Percentiles rank a stretch among this genome's conserved stretches.
Conservation (phyloP, 495 filamentous ascomycete species). For the Annulohypoxylon nitens region DNA sequence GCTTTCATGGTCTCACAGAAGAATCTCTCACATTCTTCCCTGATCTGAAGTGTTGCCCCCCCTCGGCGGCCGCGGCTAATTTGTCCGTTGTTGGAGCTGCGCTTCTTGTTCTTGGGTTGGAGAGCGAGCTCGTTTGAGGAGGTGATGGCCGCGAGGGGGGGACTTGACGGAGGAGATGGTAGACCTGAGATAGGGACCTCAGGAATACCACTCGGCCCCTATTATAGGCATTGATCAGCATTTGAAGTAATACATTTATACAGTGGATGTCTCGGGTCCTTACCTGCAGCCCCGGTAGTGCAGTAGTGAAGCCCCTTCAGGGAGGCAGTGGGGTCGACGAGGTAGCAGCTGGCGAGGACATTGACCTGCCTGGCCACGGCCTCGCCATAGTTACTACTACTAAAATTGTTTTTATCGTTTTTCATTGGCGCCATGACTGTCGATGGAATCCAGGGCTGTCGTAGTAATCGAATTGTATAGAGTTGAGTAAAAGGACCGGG, state of each 20-base stretch:
- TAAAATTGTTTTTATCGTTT: conserved; percentile 74
- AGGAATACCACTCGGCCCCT: conserved; percentile 97
- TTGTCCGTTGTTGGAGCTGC: conserved; percentile 52
- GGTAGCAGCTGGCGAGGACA: conserved; percentile 89
- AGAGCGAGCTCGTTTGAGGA: conserved; percentile 71
- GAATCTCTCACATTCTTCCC: conserved; percentile 99
- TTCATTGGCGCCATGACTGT: conserved; percentile 70
- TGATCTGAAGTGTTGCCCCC: conserved; percentile 94
- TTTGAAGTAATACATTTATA: neutral
- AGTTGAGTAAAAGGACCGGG: conserved; percentile 8
- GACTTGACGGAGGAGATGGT: conserved; percentile 82
- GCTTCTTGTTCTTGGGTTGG: conserved; percentile 64
- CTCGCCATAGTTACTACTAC: conserved; percentile 78
- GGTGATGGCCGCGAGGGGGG: conserved; percentile 79
- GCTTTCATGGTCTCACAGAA: conserved; percentile 93
- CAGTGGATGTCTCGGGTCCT: conserved; percentile 44
- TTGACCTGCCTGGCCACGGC: conserved; percentile 69
- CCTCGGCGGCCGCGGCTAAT: conserved; percentile 69
- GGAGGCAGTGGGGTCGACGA: conserved; percentile 66
- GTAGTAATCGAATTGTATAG: conserved; percentile 17
- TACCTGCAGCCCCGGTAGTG: conserved; percentile 85
- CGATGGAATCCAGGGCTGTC: conserved; percentile 57
- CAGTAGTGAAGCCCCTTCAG: conserved; percentile 91
- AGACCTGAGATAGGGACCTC: conserved; percentile 86
- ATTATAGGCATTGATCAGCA: conserved; percentile 30